phyloP scores from a whole-genome alignment of 164 flowering plant genomes.

The Nymphaea thermarum region DNA sequence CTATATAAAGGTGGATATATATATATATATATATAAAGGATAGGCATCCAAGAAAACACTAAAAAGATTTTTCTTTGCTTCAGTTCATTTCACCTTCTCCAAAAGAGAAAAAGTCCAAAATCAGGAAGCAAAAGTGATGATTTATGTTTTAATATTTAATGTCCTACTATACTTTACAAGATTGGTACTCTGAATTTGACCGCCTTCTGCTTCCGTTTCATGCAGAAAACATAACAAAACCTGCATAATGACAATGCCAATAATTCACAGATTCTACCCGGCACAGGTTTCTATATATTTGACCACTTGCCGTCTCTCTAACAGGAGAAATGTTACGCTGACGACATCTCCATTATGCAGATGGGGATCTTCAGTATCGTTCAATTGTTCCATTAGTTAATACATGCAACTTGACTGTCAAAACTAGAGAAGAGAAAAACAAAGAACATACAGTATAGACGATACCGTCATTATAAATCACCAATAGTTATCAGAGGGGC shows the following conservation, averaged over 20 bases:
- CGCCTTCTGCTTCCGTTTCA: neutral
- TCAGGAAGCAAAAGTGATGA: neutral
- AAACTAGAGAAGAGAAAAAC: no score
- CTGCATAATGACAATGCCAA: neutral
- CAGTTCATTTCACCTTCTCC: neutral
- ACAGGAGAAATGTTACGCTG: neutral
- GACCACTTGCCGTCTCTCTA: neutral
- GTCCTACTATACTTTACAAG: neutral
- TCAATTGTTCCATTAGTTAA: neutral
- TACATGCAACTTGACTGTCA: neutral
- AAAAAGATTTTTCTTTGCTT: neutral
- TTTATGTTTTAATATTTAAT: no score
- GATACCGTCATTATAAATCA: neutral
- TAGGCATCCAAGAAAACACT: neutral
- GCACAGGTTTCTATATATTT: neutral
- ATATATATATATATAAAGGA: no score
- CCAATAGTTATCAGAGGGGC: neutral
- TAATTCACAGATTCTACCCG: neutral
- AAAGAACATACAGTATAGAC: neutral
- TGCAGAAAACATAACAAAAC: neutral
- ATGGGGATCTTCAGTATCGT: neutral
- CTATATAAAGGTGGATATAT: neutral
- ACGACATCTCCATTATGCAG: neutral
- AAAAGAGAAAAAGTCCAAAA: neutral
- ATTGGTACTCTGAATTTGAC: neutral